phyloP scores from a whole-genome alignment of 78 protist genomes.

The Pirum gemmata region DNA sequence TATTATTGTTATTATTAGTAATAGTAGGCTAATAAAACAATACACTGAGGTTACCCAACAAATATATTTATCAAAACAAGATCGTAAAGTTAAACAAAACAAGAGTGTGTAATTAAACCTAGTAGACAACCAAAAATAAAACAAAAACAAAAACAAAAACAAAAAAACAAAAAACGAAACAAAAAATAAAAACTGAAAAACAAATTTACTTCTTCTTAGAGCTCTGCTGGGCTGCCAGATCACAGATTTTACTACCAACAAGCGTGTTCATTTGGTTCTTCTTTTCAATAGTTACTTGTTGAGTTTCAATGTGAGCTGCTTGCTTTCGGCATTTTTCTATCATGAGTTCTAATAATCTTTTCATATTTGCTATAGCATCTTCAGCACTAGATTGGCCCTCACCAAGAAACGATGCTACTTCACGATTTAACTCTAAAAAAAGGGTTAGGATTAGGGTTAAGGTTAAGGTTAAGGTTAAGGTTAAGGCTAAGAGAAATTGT shows the following conservation, averaged over 20 bases:
- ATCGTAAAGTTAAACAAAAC: no score
- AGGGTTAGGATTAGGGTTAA: no score
- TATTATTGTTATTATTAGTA: no score
- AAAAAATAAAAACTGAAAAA: background rate
- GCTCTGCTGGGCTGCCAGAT: background rate
- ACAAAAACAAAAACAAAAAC: background rate
- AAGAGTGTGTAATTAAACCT: no score
- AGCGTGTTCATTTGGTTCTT: constrained; percentile 27
- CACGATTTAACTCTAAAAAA: constrained; percentile 24
- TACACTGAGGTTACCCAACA: no score
- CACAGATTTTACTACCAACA: background rate
- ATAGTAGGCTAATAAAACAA: no score
- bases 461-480: no score
- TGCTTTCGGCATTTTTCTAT: constrained; percentile 44
- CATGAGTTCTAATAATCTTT: constrained; percentile 26
- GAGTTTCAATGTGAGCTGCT: constrained; percentile 34
- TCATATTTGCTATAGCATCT: constrained; percentile 41
- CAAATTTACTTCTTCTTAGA: no score
- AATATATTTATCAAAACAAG: no score
- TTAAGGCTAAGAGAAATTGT: no score
- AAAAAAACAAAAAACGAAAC: no score
- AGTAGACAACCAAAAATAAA: background rate
- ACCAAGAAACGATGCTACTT: constrained; percentile 30
- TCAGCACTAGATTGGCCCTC: constrained; percentile 42
- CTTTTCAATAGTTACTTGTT: constrained; percentile 43